phyloP scores from a whole-genome alignment of 768 basidiomycete species.

The Cyclocybe aegerita region DNA sequence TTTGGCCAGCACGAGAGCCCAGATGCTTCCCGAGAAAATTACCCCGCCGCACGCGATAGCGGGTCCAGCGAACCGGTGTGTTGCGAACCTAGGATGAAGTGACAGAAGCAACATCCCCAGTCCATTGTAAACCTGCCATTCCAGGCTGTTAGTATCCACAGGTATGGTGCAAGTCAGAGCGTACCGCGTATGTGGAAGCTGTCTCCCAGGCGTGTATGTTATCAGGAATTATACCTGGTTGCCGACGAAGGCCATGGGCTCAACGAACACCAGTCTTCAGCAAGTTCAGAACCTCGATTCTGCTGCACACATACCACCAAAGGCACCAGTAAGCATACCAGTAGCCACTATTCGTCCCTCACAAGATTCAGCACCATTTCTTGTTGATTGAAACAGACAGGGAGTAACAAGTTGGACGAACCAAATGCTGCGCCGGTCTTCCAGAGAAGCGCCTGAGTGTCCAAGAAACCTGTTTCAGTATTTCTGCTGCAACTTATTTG shows the following conservation, averaged over 20 bases:
- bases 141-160: not conserved
- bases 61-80: constrained; percentile 64
- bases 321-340: constrained; percentile 64
- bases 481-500: not conserved
- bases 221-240: constrained; percentile 47
- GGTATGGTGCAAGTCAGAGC: constrained; percentile 12
- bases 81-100: constrained; percentile 57
- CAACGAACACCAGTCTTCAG: not conserved
- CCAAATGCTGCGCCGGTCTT: constrained; percentile 42
- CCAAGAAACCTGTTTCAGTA: not conserved
- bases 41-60: constrained; percentile 58
- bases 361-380: not conserved
- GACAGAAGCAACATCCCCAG: constrained; percentile 63
- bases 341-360: constrained; percentile 27
- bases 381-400: not conserved
- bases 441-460: constrained; percentile 33
- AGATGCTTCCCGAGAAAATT: constrained; percentile 66
- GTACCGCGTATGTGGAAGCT: constrained; percentile 63
- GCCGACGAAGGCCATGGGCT: constrained; percentile 57
- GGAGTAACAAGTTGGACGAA: constrained; percentile 15
- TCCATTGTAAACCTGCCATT: constrained; percentile 62
- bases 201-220: constrained; percentile 60
- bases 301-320: constrained; percentile 42
- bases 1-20: constrained; percentile 47
- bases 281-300: not conserved